These are phyloP conservation scores for Anthoceros angustus DNA, from an alignment of 225 moss, liverwort and hornwort genomes.

Conservation along the genomic window DNA sequence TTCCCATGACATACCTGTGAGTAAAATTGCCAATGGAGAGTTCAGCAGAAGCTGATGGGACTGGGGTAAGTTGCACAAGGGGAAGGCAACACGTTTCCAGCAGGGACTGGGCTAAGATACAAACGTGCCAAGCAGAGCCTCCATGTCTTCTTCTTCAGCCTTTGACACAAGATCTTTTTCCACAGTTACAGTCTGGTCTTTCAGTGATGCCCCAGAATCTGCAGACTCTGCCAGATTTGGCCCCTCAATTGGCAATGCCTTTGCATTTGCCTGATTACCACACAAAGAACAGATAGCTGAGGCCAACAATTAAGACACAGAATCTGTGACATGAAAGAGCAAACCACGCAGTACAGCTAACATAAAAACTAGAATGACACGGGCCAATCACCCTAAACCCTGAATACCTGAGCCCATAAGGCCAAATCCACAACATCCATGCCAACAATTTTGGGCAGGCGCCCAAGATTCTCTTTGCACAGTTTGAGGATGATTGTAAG, in stretches of 20 bases:
- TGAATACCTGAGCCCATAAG: constrained; percentile 83
- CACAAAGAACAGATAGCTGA: not conserved
- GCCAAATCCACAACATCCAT: constrained; percentile 99
- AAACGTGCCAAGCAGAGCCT: constrained; percentile 93
- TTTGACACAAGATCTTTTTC: constrained; percentile 97
- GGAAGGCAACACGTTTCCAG: not conserved
- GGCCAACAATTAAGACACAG: too few species aligned
- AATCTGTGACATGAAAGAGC: not conserved
- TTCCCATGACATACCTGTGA: constrained; percentile 86
- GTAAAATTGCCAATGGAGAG: not conserved
- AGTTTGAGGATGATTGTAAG: constrained; percentile 88
- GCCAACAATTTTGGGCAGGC: constrained; percentile 81
- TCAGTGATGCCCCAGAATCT: constrained; percentile 41
- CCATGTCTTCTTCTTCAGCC: constrained; percentile 99
- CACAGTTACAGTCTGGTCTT: constrained; percentile 52
- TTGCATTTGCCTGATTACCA: constrained; percentile 66
- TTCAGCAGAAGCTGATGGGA: not conserved
- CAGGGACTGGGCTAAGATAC: constrained; percentile 6
- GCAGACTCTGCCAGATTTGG: constrained; percentile 37
- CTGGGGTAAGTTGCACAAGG: not conserved
- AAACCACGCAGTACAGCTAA: not conserved
- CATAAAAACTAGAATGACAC: not conserved
- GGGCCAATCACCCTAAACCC: not conserved
- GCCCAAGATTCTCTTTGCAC: constrained; percentile 91
- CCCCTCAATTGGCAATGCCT: constrained; percentile 74